A percentile compares a stretch with the other conserved stretches of the same genome.
These are phyloP conservation scores for Tylopilus plumbeoviolaceoides DNA, from an alignment of 768 basidiomycete species.

Conservation along the genomic window DNA sequence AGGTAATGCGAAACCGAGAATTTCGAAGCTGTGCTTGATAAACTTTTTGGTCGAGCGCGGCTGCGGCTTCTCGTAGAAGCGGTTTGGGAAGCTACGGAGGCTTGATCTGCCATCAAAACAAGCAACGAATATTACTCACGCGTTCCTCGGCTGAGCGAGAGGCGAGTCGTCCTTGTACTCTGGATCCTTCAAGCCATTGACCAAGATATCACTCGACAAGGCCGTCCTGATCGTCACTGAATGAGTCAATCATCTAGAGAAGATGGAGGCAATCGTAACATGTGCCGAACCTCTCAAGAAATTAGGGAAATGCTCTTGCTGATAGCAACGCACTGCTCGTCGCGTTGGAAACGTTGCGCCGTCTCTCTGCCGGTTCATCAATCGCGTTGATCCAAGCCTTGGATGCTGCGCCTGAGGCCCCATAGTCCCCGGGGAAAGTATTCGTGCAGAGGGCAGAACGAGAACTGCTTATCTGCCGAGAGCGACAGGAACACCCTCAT, in stretches of 20 bases:
- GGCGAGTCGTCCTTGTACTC: constrained; percentile 50
- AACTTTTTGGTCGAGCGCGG: background rate
- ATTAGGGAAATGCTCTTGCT: constrained; percentile 60
- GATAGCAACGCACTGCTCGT: constrained; percentile 50
- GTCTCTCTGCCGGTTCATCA: constrained; percentile 47
- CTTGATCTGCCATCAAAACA: background rate
- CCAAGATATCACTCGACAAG: constrained; percentile 51
- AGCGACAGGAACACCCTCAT: background rate
- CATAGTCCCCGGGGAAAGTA: constrained; percentile 24
- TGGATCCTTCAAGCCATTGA: constrained; percentile 31
- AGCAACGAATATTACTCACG: constrained; percentile 34
- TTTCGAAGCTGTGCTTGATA: constrained; percentile 48
- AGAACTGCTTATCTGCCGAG: constrained; percentile 20
- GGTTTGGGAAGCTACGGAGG: constrained; percentile 46
- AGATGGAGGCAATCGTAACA: constrained; percentile 50
- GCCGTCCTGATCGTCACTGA: constrained; percentile 62
- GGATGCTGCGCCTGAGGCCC: constrained; percentile 39
- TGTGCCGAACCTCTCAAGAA: constrained; percentile 56
- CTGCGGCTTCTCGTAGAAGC: constrained; percentile 28
- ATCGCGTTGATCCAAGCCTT: constrained; percentile 44
- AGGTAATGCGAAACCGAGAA: constrained; percentile 51
- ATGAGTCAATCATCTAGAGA: constrained; percentile 64
- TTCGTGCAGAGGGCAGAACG: constrained; percentile 40
- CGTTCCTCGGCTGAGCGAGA: constrained; percentile 56
- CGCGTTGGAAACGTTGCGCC: background rate